A percentile compares a stretch with the other conserved stretches of the same genome.
phyloP scores from a whole-genome alignment of 2,329 filamentous ascomycete genomes.

The Xylariaceae sp. region DNA sequence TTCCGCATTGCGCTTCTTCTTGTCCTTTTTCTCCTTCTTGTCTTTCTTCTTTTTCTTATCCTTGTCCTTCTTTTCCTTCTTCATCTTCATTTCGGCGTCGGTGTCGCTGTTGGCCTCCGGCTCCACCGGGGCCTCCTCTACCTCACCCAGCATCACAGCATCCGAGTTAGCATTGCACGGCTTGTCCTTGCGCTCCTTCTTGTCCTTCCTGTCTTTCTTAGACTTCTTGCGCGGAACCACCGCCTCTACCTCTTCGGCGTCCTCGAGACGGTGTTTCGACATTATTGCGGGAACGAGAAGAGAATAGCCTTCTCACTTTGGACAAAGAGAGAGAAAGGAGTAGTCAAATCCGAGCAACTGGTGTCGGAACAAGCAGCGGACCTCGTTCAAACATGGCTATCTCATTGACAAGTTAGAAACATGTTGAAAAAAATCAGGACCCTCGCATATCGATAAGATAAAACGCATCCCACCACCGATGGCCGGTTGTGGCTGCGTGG shows the following conservation, averaged over 20 bases:
- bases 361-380: background rate
- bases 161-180: constrained; percentile 26
- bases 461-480: too few relatives aligned
- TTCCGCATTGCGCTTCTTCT: constrained; percentile 39
- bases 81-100: constrained; percentile 32
- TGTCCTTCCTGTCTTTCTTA: constrained; percentile 40
- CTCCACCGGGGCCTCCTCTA: constrained; percentile 30
- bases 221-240: constrained; percentile 43
- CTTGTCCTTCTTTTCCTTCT: constrained; percentile 34
- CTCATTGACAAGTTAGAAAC: background rate
- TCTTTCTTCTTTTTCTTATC: constrained; percentile 33
- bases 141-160: constrained; percentile 17
- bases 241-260: constrained; percentile 35
- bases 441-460: background rate
- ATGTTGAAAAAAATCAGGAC: background rate
- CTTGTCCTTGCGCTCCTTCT: constrained; percentile 37
- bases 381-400: background rate
- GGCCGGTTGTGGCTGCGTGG: too few relatives aligned
- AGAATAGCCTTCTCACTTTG: background rate
- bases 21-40: constrained; percentile 30
- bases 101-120: constrained; percentile 37
- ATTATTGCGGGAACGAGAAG: constrained; percentile 19
- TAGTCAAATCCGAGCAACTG: background rate
- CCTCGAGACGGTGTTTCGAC: constrained; percentile 39
- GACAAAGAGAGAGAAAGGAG: background rate